phyloP scores from a whole-genome alignment of 345 rosid genomes.

The Populus euphratica region DNA sequence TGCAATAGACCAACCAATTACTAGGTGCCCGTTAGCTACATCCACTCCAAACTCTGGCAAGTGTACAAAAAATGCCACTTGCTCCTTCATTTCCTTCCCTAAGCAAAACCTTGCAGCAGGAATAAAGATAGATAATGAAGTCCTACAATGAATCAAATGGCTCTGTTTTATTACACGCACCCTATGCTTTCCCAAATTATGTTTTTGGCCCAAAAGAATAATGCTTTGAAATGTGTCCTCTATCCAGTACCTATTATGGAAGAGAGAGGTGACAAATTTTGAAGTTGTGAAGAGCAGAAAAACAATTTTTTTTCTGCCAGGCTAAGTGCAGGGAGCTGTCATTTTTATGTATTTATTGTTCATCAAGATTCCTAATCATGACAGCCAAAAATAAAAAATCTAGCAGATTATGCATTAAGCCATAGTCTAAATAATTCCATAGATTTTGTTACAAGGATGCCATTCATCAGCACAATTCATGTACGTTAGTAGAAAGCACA shows the following conservation, averaged over 20 bases:
- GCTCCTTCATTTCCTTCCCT: not conserved
- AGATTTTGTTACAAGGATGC: not conserved
- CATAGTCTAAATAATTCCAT: not conserved
- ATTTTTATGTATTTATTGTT: not conserved
- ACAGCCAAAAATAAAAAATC: not conserved
- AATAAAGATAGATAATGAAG: not conserved
- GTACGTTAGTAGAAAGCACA: constrained; percentile 5
- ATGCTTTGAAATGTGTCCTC: not conserved
- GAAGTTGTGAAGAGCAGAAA: not conserved
- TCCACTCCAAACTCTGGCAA: not conserved
- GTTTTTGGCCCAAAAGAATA: not conserved
- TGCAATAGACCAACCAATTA: not conserved
- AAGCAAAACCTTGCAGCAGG: not conserved
- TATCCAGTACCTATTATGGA: no score
- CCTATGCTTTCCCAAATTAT: not conserved
- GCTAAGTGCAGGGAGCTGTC: not conserved
- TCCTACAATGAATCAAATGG: not conserved
- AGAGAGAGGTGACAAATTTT: not conserved
- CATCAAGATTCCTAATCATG: not conserved
- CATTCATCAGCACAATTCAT: not conserved
- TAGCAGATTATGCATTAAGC: not conserved
- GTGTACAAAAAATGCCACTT: not conserved
- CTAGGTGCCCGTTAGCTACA: not conserved
- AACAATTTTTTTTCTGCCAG: not conserved
- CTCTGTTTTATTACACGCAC: not conserved